These are phyloP conservation scores for Pseudocercospora pini-densiflorae DNA, from an alignment of 2,329 filamentous ascomycete genomes.

Conservation along the genomic window DNA sequence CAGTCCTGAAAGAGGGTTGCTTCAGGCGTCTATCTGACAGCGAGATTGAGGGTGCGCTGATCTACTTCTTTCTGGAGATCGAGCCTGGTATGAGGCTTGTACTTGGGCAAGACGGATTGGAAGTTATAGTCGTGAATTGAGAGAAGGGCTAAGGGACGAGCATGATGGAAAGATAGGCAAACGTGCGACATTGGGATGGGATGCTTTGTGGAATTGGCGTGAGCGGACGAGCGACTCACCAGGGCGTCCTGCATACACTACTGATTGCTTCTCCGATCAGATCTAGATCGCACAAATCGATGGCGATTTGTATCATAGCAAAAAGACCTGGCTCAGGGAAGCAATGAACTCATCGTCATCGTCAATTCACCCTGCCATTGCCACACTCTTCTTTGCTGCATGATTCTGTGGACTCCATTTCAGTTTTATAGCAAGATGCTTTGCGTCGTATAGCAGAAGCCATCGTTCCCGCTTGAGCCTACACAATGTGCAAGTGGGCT, in stretches of 20 bases:
- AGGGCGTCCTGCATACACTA: background rate
- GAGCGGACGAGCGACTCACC: background rate
- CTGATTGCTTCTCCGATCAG: background rate
- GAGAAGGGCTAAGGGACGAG: background rate
- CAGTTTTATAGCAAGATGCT: background rate
- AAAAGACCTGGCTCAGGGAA: background rate
- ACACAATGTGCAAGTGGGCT: background rate
- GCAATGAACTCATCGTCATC: background rate
- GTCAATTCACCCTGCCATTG: background rate
- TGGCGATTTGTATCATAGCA: background rate
- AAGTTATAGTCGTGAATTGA: background rate
- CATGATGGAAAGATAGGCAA: background rate
- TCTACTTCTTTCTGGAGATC: background rate
- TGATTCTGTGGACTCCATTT: background rate
- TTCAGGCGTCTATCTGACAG: background rate
- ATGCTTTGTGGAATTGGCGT: too few species aligned
- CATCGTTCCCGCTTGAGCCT: too few species aligned
- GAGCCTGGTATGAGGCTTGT: too few species aligned
- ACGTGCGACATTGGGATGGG: background rate
- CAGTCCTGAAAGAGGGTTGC: too few species aligned
- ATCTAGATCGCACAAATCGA: background rate
- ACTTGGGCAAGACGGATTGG: background rate
- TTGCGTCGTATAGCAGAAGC: too few species aligned
- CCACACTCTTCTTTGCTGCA: background rate
- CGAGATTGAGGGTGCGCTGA: background rate